Base-by-base conservation (phyloP, 2,329 filamentous ascomycete species). In the Botrytis aclada region DNA sequence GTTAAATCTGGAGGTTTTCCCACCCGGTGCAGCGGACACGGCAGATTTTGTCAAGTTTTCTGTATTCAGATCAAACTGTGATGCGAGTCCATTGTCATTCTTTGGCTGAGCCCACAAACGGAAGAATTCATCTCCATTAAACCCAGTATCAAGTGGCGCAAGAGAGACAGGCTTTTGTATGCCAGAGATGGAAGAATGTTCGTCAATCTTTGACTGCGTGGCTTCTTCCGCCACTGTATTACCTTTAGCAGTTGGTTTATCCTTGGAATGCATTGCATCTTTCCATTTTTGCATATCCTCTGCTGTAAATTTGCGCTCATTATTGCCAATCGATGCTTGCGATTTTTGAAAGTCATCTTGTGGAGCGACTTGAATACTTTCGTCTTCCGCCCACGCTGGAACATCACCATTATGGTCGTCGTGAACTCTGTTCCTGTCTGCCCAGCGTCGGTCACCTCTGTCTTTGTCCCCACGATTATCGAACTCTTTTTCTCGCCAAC, bases 281-380 rank as follows among this genome's bases (percentile, higher is more conserved):
- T 97, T 97, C 90, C 95, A 98, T 77, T 93, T 93, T 83, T 97
- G 92, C 82, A 98, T 97, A 77, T 98, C 95, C 80, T 97, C 94
- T 79, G 93, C 91, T 0, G 94, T 98, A 78, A 93, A 92, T 66
- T 66, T 66, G 45, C 64, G 64, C 32, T n/a, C 51, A 51, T 39
- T 54, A 16, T 54, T 66, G 25, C 45, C 64, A 54, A 32, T 97
- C 75, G 87, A 88, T 78, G 97, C 93, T 86, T 97, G 97, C 89
- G 95, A 98, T 77, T 93, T 93, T 83, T 97, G 92, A 82, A 98
- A 97, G 77, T 98, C 95, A 80, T 97, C 94, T 79, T 93, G 91
- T 0, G 94, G 97, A 78, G 93, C 92, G 8, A 87, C 88, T 78
- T 92, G 89, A 51, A 88, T 84, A 78, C 91, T 89, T 69, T 93